Base-by-base conservation (phyloP, 2,329 filamentous ascomycete species). In the Curvularia spicifera region DNA sequence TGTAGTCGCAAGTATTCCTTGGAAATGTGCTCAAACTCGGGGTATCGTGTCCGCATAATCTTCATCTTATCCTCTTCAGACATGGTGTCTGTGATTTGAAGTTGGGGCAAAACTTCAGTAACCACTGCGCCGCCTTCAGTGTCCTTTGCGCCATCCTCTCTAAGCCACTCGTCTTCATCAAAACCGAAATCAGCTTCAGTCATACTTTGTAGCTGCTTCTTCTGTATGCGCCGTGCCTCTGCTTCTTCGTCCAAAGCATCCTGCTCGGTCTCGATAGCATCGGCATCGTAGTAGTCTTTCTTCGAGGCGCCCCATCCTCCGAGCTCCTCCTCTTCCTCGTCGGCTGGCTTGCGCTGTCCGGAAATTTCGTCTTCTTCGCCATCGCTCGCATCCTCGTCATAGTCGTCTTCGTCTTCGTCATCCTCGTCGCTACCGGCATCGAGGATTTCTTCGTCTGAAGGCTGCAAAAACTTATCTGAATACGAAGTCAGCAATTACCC, bases 251-350 rank as follows among this genome's bases (percentile, higher is more conserved):
- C 93, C 31, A 96, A 78, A 0, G 95, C 95, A 77, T 89, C 87
- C 59, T 86, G 84, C 70, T 89, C 87, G 1, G 86, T 89, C 70
- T 89, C 86, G 56, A 89, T 88, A 9, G 80, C 80, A 76, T 99
- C 94, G 66, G 92, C 91, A 79, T 96, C 86, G 78, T 99, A 99
- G 79, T 97, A 96, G 68, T 97, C 94, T 60, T 90, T 90, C 75
- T 87, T 94, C 2, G 91, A 93, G 4, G 89, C 85, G 29, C 94
- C 95, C 93, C 95, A 98, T 73, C 88, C 93, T 42, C 86, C 87
- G 51, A 87, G 76, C 7, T 85, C 84, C 28, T 44, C 42, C 4
- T 85, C 84, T 24, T 83, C 83, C 6, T 84, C 84, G 18, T 84
- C 85, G 3, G 82, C 52, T 73, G 72, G 28, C 68, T 57, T 74